Evolutionary conservation across 495 filamentous ascomycete genomes (phyloP).

Genomic region (Tuber brumale): DNA sequence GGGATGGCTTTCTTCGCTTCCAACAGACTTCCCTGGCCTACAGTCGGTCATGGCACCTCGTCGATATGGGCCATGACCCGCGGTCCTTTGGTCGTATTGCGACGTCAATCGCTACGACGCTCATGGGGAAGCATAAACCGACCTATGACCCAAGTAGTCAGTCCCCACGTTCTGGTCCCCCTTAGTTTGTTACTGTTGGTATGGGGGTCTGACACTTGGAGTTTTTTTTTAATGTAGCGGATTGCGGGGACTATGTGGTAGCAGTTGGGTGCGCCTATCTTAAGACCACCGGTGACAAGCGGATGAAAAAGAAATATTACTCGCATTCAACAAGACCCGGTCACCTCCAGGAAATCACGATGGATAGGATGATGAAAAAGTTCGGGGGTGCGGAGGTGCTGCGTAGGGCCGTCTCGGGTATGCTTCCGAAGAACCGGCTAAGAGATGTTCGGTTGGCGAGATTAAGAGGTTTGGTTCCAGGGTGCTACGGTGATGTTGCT

Average conservation of each 20-base stretch:
- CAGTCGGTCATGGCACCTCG: constrained; percentile 85
- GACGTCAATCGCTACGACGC: constrained; percentile 76
- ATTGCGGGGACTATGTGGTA: constrained; percentile 99
- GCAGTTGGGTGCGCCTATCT: constrained; percentile 81
- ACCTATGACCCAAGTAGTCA: constrained; percentile 73
- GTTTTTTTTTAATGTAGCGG: constrained; percentile 55
- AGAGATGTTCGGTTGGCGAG: constrained; percentile 77
- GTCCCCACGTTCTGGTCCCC: background rate
- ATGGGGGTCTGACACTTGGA: constrained; percentile 57
- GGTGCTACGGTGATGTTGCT: constrained; percentile 9
- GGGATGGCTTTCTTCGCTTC: constrained; percentile 7
- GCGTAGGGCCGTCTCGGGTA: constrained; percentile 84
- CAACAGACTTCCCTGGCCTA: constrained; percentile 88
- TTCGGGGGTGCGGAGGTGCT: constrained; percentile 91
- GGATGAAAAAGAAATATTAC: constrained; percentile 89
- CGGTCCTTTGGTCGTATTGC: constrained; percentile 81
- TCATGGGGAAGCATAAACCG: constrained; percentile 99
- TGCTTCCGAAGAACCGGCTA: constrained; percentile 95
- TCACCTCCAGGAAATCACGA: constrained; percentile 75
- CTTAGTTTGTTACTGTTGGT: constrained; percentile 43
- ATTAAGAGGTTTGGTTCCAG: constrained; percentile 62
- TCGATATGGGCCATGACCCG: constrained; percentile 62
- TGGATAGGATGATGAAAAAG: constrained; percentile 92
- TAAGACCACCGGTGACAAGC: constrained; percentile 84
- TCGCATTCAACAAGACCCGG: constrained; percentile 85